Evolutionary conservation across 352 stramenopile genomes (phyloP), one percentile per base, ranked within the genome.

Genomic region (Elongisporangium undulatum): DNA sequence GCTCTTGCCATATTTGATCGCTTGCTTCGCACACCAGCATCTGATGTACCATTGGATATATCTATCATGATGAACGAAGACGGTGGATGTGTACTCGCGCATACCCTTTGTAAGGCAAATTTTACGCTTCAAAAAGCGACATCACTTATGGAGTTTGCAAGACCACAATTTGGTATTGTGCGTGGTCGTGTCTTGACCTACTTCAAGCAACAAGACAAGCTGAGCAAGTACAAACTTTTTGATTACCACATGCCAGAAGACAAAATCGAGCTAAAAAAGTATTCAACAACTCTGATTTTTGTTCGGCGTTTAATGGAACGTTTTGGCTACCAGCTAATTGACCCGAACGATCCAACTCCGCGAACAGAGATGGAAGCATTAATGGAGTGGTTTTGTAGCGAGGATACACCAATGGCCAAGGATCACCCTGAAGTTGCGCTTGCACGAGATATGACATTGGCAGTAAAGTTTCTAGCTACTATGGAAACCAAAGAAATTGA

Each of bases 401-500:
- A 90, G 12, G 75, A 78, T 15, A 90, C 86, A 0, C 76, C 85
- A 0, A 90, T 96, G 75, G 80, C 86, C 20, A 69, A 75, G 24
- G 82, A 96, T 4, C 88, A 96, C 51, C 77, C 83, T 0, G 89
- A 97, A 65, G 85, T 95, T 20, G 73, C 65, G 0, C 63, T 96
- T 15, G 75, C 88, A 54, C 80, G 89, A 21, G 85, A 97, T 53
- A 49, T 96, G 16, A 85, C 92, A 23, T 79, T 90, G 70, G 67
- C 90, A n/a, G 82, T 90, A 20, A 97, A 97, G 57, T 96, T 96
- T 53, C 29, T 97, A 16, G 71, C 70, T 45, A 97, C 89, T 17
- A 97, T 97, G 89, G 89, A 97, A 56, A 95, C 84, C 1, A 94
- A 91, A 21, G 89, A 97, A 66, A 80, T 94, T 9, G 89, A 97